Evolutionary conservation across 768 basidiomycete genomes (phyloP), one percentile per base, ranked within the genome.

Genomic region (Cystoderma amianthinum): DNA sequence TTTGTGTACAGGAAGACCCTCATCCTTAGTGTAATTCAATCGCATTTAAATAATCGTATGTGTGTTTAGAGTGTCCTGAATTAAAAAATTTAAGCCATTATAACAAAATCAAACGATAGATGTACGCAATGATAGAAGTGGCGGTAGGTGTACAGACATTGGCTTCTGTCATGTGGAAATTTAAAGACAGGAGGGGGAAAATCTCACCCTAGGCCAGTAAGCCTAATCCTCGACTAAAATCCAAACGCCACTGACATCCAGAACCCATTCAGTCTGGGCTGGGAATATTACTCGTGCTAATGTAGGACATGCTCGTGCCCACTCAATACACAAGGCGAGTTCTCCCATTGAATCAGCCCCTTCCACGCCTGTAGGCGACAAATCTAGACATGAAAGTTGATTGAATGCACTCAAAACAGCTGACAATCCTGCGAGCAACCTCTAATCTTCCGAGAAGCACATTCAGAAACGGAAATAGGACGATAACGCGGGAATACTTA

Each of bases 401-500:
- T 55, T 59, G 53, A 82, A 79, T 2, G 68, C 66, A 39, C 61
- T 64, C 42, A 80, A 59, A 11, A 78, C 77, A 39, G 75, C 63
- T n/a, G 78, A 74, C 25, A 83, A 68, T 20, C 74, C 78, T 15
- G 75, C 69, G 35, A 82, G 58, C 32, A 83, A 60, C 45, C 74
- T 65, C 81, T 82, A 55, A 48, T 44, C 46, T 47, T 52, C 42
- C 45, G 41, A 45, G 36, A 43, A 15, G 28, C 30, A 25, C 38
- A 15, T 30, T 41, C 43, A 32, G 41, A 42, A 21, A 21, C 22
- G 21, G 21, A 36, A 33, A 34, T 20, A 25, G 23, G 28, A 18
- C 17, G 36, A 34, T 17, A 24, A 33, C 37, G 22, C 18, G 18
- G 24, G 23, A 25, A 16, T 39, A 65, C 81, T 77, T 62, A 82